Evolutionary conservation across 805 yeast species (phyloP).

Genomic region (Sugiyamaella valdiviana): DNA sequence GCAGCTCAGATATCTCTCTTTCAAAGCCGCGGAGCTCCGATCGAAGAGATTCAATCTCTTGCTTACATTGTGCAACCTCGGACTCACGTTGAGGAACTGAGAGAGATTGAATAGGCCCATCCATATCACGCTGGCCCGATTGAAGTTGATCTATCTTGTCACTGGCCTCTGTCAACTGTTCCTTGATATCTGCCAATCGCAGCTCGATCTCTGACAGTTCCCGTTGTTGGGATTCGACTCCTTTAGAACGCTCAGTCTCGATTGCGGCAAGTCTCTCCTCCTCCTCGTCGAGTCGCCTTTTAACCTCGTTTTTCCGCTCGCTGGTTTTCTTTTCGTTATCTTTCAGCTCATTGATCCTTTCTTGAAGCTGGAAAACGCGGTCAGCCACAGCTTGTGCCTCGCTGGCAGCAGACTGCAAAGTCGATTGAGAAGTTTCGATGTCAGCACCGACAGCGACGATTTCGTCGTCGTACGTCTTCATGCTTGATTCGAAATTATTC

Average conservation of each 20-base stretch:
- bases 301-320: not conserved
- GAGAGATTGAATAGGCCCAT: not conserved
- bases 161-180: not conserved
- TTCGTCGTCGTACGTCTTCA: conserved; percentile 2
- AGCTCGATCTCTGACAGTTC: not conserved
- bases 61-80: not conserved
- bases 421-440: not conserved
- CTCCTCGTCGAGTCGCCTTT: not conserved
- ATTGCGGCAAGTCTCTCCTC: not conserved
- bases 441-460: not conserved
- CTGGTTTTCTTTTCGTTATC: not conserved
- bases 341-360: not conserved
- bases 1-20: not conserved
- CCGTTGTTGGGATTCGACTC: not conserved
- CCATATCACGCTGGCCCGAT: not conserved
- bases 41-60: not conserved
- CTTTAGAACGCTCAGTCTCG: not conserved
- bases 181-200: not conserved
- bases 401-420: not conserved
- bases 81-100: not conserved
- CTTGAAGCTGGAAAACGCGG: not conserved
- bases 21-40: not conserved
- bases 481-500: not conserved
- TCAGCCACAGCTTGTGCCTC: not conserved
- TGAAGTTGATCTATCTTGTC: not conserved